Percentiles rank a stretch among this genome's conserved stretches.
Conservation (phyloP, 2,329 filamentous ascomycete species). For the Colletotrichum sp. region DNA sequence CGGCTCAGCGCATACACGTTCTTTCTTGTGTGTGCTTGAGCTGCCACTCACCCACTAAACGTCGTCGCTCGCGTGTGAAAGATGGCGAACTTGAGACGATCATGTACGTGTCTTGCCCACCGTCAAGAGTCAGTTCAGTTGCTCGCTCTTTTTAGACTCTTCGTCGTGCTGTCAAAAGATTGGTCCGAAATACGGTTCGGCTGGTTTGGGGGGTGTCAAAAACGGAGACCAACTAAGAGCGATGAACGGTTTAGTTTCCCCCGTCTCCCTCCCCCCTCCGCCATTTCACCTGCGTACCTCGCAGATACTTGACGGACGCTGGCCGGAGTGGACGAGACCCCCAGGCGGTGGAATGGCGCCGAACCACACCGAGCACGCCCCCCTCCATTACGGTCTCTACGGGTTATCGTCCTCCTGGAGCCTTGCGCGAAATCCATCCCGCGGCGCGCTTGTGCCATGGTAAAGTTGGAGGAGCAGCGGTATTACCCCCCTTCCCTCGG, state of each 20-base stretch:
- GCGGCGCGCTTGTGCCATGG: not conserved
- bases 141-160: not conserved
- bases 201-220: not conserved
- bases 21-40: not conserved
- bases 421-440: constrained; percentile 3
- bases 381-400: constrained; percentile 13
- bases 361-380: constrained; percentile 17
- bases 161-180: not conserved
- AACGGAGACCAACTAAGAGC: not conserved
- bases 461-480: not conserved
- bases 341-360: constrained; percentile 14
- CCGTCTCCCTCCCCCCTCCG: not conserved
- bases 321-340: not conserved
- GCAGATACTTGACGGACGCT: not conserved
- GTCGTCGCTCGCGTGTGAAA: not conserved
- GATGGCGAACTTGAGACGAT: constrained; percentile 10
- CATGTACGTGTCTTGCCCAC: not conserved
- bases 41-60: not conserved
- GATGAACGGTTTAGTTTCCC: not conserved
- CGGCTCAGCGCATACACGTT: not conserved
- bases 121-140: not conserved
- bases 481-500: not conserved
- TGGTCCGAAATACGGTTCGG: not conserved
- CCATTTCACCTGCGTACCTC: not conserved
- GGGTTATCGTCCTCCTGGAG: constrained; percentile 7